These are phyloP conservation scores for Lasiosphaeriaceae sp. DNA, from an alignment of 495 filamentous ascomycete species.

Conservation along the genomic window DNA sequence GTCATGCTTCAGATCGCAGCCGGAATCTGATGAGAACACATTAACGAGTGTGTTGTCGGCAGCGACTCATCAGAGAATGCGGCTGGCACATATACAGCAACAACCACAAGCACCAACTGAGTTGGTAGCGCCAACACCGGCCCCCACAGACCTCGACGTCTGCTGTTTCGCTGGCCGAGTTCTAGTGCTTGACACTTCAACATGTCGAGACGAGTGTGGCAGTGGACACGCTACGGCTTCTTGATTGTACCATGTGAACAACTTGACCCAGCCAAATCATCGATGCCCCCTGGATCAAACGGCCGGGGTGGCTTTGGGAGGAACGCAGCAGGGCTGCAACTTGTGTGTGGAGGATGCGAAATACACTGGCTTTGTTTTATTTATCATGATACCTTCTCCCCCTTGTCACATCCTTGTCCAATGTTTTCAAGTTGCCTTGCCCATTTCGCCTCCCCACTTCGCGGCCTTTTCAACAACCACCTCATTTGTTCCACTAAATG, in stretches of 20 bases:
- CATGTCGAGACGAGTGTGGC: background rate
- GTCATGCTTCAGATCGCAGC: constrained; percentile 32
- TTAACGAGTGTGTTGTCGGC: background rate
- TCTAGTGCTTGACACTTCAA: background rate
- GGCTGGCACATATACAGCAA: background rate
- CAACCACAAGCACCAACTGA: background rate
- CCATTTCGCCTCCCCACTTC: too few relatives aligned
- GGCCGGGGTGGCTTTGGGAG: background rate
- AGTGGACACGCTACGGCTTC: background rate
- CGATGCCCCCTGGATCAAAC: background rate
- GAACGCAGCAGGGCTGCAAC: background rate
- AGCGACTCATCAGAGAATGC: constrained; percentile 9
- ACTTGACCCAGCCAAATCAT: background rate
- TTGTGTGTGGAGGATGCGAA: background rate
- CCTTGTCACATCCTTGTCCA: too few relatives aligned
- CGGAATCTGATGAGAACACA: constrained; percentile 16
- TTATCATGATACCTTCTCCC: too few relatives aligned
- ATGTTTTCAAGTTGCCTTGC: too few relatives aligned
- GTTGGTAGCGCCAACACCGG: background rate
- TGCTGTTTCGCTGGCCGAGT: background rate
- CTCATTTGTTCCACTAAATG: too few relatives aligned
- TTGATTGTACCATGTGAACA: background rate
- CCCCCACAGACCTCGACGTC: background rate
- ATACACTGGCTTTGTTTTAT: too few relatives aligned
- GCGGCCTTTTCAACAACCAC: too few relatives aligned